phyloP scores from a whole-genome alignment of 305 asterid species.

The Caryopteris hybrid region DNA sequence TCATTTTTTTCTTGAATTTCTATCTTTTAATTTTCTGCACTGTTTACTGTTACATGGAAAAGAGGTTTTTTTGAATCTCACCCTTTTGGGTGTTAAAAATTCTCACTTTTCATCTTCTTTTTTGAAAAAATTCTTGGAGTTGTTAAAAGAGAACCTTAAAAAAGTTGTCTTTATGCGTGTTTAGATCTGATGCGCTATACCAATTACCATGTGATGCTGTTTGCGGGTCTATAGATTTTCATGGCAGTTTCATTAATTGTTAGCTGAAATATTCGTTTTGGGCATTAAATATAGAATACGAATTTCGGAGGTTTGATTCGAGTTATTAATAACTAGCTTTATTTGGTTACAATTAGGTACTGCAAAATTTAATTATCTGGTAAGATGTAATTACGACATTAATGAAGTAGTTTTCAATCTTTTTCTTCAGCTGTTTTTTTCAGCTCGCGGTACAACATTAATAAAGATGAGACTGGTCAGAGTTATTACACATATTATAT shows the following conservation, averaged over 20 bases:
- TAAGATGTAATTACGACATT: constrained; percentile 5
- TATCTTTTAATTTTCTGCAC: not conserved
- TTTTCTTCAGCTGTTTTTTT: constrained; percentile 22
- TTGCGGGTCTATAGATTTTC: not conserved
- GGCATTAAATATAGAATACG: not conserved
- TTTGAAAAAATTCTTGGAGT: not conserved
- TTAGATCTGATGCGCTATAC: constrained; percentile 18
- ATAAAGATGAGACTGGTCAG: constrained; percentile 17
- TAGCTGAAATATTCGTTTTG: not conserved
- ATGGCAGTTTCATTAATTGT: not conserved
- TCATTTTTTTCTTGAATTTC: not conserved
- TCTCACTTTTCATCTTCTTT: constrained; percentile 5
- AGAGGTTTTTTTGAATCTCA: not conserved
- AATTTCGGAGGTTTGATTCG: not conserved
- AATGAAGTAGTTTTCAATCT: constrained; percentile 19
- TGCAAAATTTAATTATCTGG: not conserved
- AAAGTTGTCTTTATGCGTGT: not conserved
- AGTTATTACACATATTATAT: constrained; percentile 10
- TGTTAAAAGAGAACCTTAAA: constrained; percentile 1
- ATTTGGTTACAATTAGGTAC: too few species aligned
- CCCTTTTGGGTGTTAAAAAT: constrained; percentile 18
- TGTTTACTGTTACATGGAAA: not conserved
- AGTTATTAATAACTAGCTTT: not conserved
- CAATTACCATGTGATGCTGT: not conserved
- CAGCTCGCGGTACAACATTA: constrained; percentile 21